Evolutionary conservation across 129 eudicot species (phyloP), one percentile per base, ranked within the genome.

Genomic region (Helichrysum umbraculigerum): DNA sequence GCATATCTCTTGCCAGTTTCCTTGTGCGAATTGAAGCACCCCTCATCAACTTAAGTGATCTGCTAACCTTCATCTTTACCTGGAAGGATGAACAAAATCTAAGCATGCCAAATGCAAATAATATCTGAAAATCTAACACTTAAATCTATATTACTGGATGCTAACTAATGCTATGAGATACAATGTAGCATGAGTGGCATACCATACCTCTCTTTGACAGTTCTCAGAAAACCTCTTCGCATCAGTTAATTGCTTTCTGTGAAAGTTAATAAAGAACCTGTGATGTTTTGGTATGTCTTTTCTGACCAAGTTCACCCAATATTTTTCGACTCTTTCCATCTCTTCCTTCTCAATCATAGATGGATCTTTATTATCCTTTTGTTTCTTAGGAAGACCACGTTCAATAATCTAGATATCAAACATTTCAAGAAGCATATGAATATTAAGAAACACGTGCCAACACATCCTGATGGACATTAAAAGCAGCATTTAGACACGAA

Each of bases 11-110:
- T n/a, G 97, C 90, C 76, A 94, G 81, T 83, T 89, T 94, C 84
- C 99, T 89, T 80, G 99, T 89, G 22, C 97, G 89, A 64, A 91
- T 89, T 32, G 88, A 83, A 76, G 97, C 97, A 79, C 94, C 92
- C 82, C 90, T 94, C 99, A 91, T 94, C 83, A 94, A 78, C 76
- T 89, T 91, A 51, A 91, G 97, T 51, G 99, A 94, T 83, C 99
- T 87, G 80, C 96, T 91, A 56, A 89, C 96, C 78, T 94, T 94
- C 96, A 94, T 78, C 83, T 94, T 94, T 56, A 93, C 98, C 98
- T 93, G 85, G 67, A 61, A 72, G 44, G 58, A 73, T 72, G 66
- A 66, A 70, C 68, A 41, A 64, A 33, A 30, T 7, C 29, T 71
- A 7, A 68, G 79, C 58, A 79, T 75, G 64, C 39, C 74, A 71